Conservation (phyloP, 2,329 filamentous ascomycete species). For the Xylariaceae sp. region DNA sequence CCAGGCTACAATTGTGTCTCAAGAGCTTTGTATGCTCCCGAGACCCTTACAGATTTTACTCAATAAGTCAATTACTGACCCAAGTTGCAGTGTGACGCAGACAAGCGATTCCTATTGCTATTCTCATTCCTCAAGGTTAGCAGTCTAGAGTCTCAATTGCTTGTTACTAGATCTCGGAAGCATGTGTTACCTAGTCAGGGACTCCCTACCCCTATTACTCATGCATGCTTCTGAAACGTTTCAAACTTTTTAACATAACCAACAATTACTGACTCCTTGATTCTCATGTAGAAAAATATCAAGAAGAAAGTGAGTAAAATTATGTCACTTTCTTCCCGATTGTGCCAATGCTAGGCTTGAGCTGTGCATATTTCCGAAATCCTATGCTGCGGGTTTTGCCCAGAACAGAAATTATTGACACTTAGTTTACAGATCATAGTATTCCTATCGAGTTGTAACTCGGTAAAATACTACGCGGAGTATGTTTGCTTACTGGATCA, state of each 20-base stretch:
- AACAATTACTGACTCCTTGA: no score
- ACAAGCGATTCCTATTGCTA: slow-evolving; percentile 90
- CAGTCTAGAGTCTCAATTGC: no score
- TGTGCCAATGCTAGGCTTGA: neutral
- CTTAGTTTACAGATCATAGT: slow-evolving; percentile 75
- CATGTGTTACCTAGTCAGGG: no score
- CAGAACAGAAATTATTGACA: slow-evolving; percentile 46
- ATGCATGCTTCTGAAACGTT: no score
- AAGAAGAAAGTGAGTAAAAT: slow-evolving; percentile 29
- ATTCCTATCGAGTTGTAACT: slow-evolving; percentile 91
- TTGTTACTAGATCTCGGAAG: no score
- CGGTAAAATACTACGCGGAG: slow-evolving; percentile 94
- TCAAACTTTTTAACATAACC: no score
- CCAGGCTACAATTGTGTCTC: no score
- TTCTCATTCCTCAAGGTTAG: slow-evolving; percentile 48
- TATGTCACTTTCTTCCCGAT: neutral
- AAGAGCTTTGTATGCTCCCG: no score
- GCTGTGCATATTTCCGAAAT: neutral
- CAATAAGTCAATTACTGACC: no score
- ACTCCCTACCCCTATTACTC: no score
- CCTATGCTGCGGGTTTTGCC: no score
- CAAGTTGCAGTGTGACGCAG: slow-evolving; percentile 93
- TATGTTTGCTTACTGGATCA: slow-evolving; percentile 35
- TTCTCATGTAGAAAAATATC: slow-evolving; percentile 21
- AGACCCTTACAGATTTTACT: no score